Percentiles rank a stretch among this genome's conserved stretches.
These are phyloP conservation scores for Hsuehochloa calcarea DNA, from an alignment of 176 grass and related monocot species.

Conservation along the genomic window DNA sequence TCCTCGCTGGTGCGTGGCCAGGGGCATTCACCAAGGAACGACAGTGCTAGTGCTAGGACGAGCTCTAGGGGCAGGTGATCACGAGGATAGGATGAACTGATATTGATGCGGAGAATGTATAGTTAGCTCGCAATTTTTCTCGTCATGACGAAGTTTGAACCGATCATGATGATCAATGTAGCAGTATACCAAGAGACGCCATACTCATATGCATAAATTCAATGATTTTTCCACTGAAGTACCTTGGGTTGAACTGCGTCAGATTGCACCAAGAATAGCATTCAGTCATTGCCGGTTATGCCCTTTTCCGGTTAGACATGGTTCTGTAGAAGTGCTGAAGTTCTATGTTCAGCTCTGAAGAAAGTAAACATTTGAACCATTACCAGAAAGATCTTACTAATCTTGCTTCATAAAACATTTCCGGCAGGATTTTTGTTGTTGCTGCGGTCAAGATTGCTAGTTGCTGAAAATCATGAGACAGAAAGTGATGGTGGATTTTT, in stretches of 20 bases:
- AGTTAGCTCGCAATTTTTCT: conserved; percentile 37
- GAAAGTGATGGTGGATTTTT: conserved; percentile 32
- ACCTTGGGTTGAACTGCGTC: conserved; percentile 7
- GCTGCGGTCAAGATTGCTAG: background rate
- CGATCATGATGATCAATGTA: conserved; percentile 26
- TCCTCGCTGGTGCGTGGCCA: conserved; percentile 14
- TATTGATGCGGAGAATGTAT: conserved; percentile 35
- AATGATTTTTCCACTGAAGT: conserved; percentile 23
- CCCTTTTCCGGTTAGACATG: background rate
- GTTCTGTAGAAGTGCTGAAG: background rate
- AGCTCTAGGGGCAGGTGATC: conserved; percentile 38
- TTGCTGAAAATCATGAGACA: conserved; percentile 3
- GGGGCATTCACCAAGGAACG: conserved; percentile 20
- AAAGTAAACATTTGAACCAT: conserved; percentile 19
- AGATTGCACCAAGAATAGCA: conserved; percentile 10
- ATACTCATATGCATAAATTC: conserved; percentile 27
- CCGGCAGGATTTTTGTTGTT: background rate
- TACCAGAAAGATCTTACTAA: background rate
- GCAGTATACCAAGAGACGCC: background rate
- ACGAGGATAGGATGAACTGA: conserved; percentile 9
- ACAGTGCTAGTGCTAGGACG: conserved; percentile 22
- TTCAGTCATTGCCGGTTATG: background rate
- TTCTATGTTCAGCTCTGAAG: conserved; percentile 2
- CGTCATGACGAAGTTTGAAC: conserved; percentile 30
- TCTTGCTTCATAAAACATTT: background rate